phyloP scores from a whole-genome alignment of 2,329 filamentous ascomycete species.

The Xylaria sp. region DNA sequence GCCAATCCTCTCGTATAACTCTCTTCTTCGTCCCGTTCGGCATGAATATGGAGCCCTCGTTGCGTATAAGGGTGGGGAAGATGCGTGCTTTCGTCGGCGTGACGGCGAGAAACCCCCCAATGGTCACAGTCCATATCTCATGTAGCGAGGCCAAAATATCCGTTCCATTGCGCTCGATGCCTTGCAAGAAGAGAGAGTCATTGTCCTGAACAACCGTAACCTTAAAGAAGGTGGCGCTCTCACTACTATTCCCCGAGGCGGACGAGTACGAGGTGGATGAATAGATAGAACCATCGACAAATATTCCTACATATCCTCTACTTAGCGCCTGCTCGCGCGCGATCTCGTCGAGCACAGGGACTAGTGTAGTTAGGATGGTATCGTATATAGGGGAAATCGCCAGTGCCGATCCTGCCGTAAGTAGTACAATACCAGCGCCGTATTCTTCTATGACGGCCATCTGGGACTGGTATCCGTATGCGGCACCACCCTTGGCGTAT shows the following conservation, averaged over 20 bases:
- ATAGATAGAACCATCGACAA: not conserved
- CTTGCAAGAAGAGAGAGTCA: conserved; percentile 10
- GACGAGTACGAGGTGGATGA: not conserved
- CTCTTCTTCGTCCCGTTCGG: not conserved
- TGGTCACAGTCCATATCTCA: conserved; percentile 17
- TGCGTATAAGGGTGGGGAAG: conserved; percentile 12
- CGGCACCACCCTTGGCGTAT: conserved; percentile 21
- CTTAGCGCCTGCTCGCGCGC: conserved; percentile 8
- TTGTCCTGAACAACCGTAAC: conserved; percentile 6
- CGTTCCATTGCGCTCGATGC: conserved; percentile 10
- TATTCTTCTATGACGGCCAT: conserved; percentile 20
- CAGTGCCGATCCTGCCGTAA: conserved; percentile 15
- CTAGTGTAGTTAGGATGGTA: conserved; percentile 3
- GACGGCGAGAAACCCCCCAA: conserved; percentile 14
- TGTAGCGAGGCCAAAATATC: conserved; percentile 15
- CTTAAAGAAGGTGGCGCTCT: not conserved
- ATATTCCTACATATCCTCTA: conserved; percentile 14
- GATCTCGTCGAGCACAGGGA: conserved; percentile 13
- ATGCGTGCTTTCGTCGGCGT: conserved; percentile 8
- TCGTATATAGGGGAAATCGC: conserved; percentile 3
- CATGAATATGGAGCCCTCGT: not conserved
- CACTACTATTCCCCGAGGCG: not conserved
- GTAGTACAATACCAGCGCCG: conserved; percentile 9
- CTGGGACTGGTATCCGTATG: conserved; percentile 27
- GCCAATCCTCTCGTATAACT: conserved; percentile 20